Evolutionary conservation across 306 rosid genomes (phyloP).

Genomic region (Potentilla sterilis): DNA sequence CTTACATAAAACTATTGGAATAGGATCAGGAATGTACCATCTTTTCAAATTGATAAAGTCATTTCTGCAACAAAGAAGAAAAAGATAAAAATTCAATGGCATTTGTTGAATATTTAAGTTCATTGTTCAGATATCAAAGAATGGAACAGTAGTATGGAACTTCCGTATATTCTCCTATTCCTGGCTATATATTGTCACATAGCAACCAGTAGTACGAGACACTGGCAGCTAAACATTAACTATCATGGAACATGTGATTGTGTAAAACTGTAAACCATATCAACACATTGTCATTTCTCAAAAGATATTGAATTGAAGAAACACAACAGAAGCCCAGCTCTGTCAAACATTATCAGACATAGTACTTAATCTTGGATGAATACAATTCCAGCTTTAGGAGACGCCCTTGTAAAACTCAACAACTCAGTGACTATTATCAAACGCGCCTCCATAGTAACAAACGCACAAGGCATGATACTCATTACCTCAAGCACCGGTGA

Average conservation of each 20-base stretch:
- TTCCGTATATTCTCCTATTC: neutral
- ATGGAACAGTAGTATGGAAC: neutral
- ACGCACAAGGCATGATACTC: slow-evolving; percentile 51
- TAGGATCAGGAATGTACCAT: neutral
- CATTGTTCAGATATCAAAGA: neutral
- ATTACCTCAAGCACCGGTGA: slow-evolving; percentile 69
- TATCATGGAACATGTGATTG: neutral
- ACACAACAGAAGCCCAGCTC: neutral
- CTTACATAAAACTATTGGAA: neutral
- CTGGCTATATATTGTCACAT: neutral
- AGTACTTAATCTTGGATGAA: slow-evolving; percentile 44
- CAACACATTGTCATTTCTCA: neutral
- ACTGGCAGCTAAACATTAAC: neutral
- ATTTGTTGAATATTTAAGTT: neutral
- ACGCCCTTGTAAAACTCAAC: slow-evolving; percentile 72
- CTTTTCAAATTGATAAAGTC: neutral
- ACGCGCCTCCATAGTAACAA: slow-evolving; percentile 36
- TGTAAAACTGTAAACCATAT: neutral
- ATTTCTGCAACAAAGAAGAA: neutral
- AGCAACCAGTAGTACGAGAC: neutral
- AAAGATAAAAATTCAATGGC: slow-evolving; percentile 14
- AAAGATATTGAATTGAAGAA: neutral
- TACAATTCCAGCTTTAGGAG: slow-evolving; percentile 59
- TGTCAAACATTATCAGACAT: slow-evolving; percentile 1
- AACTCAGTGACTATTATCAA: slow-evolving; percentile 62